Percentiles rank a stretch among this genome's conserved stretches.
Conservation (phyloP, 306 rosid genomes). For the Begonia masoniana region DNA sequence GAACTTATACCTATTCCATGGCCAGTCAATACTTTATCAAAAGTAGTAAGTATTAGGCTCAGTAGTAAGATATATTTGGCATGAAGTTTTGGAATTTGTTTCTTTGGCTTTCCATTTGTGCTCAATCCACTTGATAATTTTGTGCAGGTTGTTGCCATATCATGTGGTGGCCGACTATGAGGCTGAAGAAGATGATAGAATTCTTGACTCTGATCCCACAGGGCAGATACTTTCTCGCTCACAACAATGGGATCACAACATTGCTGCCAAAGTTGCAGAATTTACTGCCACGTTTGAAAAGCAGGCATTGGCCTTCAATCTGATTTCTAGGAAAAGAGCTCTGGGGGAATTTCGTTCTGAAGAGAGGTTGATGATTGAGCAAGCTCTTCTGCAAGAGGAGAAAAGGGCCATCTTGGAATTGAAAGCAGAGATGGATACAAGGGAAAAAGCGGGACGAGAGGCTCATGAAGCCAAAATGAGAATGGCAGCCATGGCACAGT, state of each 20-base stretch:
- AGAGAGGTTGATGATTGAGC: slow-evolving; percentile 94
- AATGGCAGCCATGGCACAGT: slow-evolving; percentile 64
- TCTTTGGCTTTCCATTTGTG: too few species aligned
- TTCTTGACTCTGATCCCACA: slow-evolving; percentile 87
- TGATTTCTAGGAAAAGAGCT: slow-evolving; percentile 64
- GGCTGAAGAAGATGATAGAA: slow-evolving; percentile 96
- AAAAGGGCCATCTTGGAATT: slow-evolving; percentile 55
- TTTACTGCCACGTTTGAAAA: slow-evolving; percentile 91
- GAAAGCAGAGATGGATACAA: slow-evolving; percentile 61
- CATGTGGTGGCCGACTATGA: slow-evolving; percentile 99
- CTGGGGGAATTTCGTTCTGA: slow-evolving; percentile 90
- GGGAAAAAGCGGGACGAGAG: slow-evolving; percentile 84
- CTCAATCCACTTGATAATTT: not conserved
- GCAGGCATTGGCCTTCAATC: slow-evolving; percentile 89
- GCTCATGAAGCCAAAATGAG: slow-evolving; percentile 69
- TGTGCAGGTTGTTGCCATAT: slow-evolving; percentile 74
- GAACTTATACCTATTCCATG: too few species aligned
- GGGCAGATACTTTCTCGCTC: slow-evolving; percentile 89
- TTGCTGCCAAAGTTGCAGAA: slow-evolving; percentile 80
- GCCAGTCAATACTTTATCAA: too few species aligned
- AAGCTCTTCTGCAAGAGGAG: slow-evolving; percentile 88
- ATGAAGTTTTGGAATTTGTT: too few species aligned
- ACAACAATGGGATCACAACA: slow-evolving; percentile 97
- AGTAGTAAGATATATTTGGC: too few species aligned
- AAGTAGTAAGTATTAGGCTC: too few species aligned